Percentiles rank a stretch among this genome's conserved stretches.
Conservation (phyloP, 768 basidiomycete genomes). For the Agrocybe praecox region DNA sequence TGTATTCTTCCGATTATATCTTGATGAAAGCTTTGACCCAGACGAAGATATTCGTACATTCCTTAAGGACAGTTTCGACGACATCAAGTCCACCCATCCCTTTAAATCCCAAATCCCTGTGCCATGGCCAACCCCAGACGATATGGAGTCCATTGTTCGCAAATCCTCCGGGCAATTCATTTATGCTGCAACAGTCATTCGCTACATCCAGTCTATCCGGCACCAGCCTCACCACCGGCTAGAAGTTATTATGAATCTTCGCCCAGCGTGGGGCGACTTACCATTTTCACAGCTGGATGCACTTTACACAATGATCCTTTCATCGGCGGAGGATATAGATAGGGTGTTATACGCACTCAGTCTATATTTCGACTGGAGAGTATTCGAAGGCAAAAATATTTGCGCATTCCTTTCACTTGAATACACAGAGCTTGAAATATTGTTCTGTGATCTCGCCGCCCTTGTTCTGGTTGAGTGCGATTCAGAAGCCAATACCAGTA, state of each 20-base stretch:
- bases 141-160: background rate
- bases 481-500: background rate
- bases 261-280: background rate
- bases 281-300: constrained; percentile 14
- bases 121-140: constrained; percentile 3
- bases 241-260: constrained; percentile 9
- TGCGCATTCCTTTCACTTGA: background rate
- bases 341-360: background rate
- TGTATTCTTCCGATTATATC: background rate
- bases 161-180: constrained; percentile 22
- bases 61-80: constrained; percentile 7
- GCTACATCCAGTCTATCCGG: constrained; percentile 7
- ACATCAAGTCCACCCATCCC: constrained; percentile 12
- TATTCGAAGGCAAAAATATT: background rate
- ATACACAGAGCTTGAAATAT: constrained; percentile 10
- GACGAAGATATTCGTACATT: constrained; percentile 11
- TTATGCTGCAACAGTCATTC: constrained; percentile 14
- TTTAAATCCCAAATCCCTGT: background rate
- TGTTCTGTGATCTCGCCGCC: constrained; percentile 14
- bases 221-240: constrained; percentile 8
- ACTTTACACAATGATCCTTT: constrained; percentile 9
- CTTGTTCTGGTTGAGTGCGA: background rate
- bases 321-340: background rate
- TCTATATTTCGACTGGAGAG: background rate
- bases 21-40: constrained; percentile 10